phyloP scores from a whole-genome alignment of 1,284 basidiomycete species.

The Irpex sp. region DNA sequence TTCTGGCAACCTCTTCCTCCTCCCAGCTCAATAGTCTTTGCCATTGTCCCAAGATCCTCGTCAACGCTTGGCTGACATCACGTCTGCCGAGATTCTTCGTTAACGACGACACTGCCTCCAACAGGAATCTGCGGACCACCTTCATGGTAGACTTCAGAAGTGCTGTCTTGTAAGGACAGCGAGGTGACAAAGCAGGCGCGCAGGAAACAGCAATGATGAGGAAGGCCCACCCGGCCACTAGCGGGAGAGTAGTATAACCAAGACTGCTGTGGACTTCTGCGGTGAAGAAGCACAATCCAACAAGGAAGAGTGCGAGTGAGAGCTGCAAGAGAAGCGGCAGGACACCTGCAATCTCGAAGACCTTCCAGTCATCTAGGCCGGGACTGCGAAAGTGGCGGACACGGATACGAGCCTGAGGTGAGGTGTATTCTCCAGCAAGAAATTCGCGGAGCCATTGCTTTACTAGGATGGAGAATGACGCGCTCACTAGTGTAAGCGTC shows the following conservation, averaged over 20 bases:
- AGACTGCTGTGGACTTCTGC: conserved; percentile 6
- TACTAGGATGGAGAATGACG: conserved; percentile 13
- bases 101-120: neutral
- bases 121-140: neutral
- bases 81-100: too few relatives aligned
- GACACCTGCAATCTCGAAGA: conserved; percentile 13
- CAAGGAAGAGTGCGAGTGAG: conserved; percentile 15
- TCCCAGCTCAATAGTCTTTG: too few relatives aligned
- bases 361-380: conserved; percentile 10
- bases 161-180: neutral
- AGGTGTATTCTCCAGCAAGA: conserved; percentile 1
- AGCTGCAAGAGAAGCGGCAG: conserved; percentile 16
- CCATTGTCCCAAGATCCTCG: too few relatives aligned
- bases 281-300: conserved; percentile 14
- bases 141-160: neutral
- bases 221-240: conserved; percentile 7
- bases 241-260: neutral
- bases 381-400: conserved; percentile 7
- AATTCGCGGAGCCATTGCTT: conserved; percentile 18
- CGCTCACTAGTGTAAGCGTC: conserved; percentile 14
- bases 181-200: neutral
- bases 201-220: conserved; percentile 8
- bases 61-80: too few relatives aligned
- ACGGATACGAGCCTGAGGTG: conserved; percentile 1
- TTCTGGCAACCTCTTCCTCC: too few relatives aligned